Conservation (phyloP, 2,329 filamentous ascomycete species). For the Xylariaceae sp. region DNA sequence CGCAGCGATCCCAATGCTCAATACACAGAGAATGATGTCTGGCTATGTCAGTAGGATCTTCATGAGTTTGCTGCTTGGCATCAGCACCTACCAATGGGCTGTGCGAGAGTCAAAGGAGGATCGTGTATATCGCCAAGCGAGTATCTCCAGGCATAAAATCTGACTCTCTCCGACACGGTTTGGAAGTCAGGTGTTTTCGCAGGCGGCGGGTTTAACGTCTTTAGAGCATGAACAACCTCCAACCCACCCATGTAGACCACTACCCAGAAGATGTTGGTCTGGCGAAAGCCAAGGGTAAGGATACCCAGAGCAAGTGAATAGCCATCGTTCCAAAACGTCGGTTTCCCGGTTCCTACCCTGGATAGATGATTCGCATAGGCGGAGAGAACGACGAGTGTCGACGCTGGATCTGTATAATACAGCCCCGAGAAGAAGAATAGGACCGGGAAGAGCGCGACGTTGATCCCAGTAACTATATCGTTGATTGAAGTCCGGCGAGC, state of each 20-base stretch:
- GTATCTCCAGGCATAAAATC: constrained; percentile 39
- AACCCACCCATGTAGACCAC: constrained; percentile 67
- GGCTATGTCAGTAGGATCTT: constrained; percentile 3
- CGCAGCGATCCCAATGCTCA: constrained; percentile 60
- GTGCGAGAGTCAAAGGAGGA: constrained; percentile 41
- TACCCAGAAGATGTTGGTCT: constrained; percentile 97
- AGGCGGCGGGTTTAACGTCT: constrained; percentile 35
- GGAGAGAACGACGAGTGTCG: constrained; percentile 67
- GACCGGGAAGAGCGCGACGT: constrained; percentile 78
- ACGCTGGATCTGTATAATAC: constrained; percentile 91
- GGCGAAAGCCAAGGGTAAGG: constrained; percentile 67
- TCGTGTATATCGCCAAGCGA: constrained; percentile 52
- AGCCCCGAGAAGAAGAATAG: constrained; percentile 94
- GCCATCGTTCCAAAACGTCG: constrained; percentile 38
- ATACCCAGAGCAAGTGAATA: constrained; percentile 53
- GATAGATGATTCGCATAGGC: constrained; percentile 56
- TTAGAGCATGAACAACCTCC: constrained; percentile 49
- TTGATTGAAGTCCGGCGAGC: constrained; percentile 34
- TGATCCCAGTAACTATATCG: constrained; percentile 60
- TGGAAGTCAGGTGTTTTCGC: constrained; percentile 30
- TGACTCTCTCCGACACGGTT: constrained; percentile 33
- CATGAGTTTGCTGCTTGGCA: not conserved
- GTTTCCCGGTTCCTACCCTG: constrained; percentile 35
- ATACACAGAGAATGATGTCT: constrained; percentile 51
- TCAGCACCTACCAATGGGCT: constrained; percentile 43